Evolutionary conservation across 805 yeast species (phyloP), one percentile per base, ranked within the genome.

Genomic region (Groenewaldozyma tartarivorans): DNA sequence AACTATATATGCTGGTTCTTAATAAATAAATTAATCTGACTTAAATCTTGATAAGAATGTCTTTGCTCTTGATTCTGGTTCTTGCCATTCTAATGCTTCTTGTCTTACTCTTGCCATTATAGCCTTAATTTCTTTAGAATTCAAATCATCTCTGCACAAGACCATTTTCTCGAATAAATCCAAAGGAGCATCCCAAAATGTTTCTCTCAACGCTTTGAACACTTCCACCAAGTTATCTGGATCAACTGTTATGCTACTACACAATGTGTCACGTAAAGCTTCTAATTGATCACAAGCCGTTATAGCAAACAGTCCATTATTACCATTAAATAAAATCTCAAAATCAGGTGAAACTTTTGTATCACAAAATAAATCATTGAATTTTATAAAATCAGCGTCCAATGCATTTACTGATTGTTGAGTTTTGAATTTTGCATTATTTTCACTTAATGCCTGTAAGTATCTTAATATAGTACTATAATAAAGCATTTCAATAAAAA

Each of bases 181-280:
- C 5, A 79, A 62, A 0, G 94, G 87, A 43, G 88, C 78, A 56
- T 85, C 87, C 63, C 85, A 79, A 64, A 79, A 86, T 32, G 71
- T 72, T 9, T 66, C 65, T 39, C 86, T 63, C 30, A 82, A 72
- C 34, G 71, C 75, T 52, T 67, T 68, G 78, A 87, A 82, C 41
- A 73, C 67, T 20, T 56, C 66, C n/a, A 71, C 52, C 20, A 77
- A 63, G 24, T 69, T 73, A n/a, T 66, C 69, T 5, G 65, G 61
- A 2, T 50, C 71, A n/a, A n/a, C n/a, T n/a, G n/a, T n/a, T n/a
- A n/a, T n/a, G n/a, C n/a, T n/a, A 56, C 72, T 58, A 4, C 64
- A 69, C 33, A 77, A 61, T 37, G 79, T 59, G 35, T 77, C 81
- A 56, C 78, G 66, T 42, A 82, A 64, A 42, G 69, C 68, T 51